phyloP scores from a whole-genome alignment of 495 filamentous ascomycete species.

The Penicillium tannophilum region DNA sequence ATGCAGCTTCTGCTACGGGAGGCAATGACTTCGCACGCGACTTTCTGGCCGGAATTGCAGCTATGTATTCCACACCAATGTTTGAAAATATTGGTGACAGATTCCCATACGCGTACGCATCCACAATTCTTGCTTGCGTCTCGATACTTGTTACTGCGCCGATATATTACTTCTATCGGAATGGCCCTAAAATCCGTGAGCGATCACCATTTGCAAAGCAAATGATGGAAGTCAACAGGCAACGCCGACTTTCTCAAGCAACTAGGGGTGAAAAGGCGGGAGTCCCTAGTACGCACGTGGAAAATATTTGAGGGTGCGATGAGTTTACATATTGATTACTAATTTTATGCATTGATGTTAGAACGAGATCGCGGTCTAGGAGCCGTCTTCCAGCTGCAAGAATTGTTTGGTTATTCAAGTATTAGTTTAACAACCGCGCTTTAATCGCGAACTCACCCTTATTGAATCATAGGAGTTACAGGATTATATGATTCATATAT shows the following conservation, averaged over 20 bases:
- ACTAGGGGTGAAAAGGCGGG: background rate
- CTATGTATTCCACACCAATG: conserved; percentile 51
- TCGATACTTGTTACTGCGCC: conserved; percentile 48
- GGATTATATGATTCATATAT: too few relatives aligned
- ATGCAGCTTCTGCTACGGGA: conserved; percentile 76
- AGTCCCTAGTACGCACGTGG: too few relatives aligned
- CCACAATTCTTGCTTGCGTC: conserved; percentile 43
- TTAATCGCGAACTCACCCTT: too few relatives aligned
- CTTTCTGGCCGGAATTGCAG: conserved; percentile 49
- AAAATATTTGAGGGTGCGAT: too few relatives aligned
- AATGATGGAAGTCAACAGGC: background rate
- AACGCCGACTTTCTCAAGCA: background rate
- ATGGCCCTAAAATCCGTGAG: conserved; percentile 46
- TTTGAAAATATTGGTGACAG: conserved; percentile 37
- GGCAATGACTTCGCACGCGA: conserved; percentile 62
- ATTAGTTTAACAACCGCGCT: too few relatives aligned
- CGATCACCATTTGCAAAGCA: conserved; percentile 48
- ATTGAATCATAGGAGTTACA: too few relatives aligned
- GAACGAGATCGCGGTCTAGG: too few relatives aligned
- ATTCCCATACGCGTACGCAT: conserved; percentile 39
- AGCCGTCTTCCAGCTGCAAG: too few relatives aligned
- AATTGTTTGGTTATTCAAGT: too few relatives aligned
- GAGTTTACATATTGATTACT: too few relatives aligned
- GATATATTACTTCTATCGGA: conserved; percentile 53
- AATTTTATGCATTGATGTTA: too few relatives aligned